Evolutionary conservation across 1,284 basidiomycete species (phyloP).

Genomic region (Ganoderma multipileum): DNA sequence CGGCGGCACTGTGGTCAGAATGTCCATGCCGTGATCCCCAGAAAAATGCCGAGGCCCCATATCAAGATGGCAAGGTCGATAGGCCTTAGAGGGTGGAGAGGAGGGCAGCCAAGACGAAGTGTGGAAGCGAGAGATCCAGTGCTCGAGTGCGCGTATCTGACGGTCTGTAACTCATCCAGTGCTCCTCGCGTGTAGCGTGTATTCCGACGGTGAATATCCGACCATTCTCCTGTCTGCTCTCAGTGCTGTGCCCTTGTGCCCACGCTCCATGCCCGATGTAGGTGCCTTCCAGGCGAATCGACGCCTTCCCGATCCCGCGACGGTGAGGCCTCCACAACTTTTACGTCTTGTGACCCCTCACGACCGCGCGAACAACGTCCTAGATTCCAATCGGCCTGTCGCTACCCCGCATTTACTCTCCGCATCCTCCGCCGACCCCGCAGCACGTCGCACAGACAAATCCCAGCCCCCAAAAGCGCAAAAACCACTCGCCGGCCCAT

Average conservation of each 20-base stretch:
- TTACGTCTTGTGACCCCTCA: background rate
- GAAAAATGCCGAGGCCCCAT: background rate
- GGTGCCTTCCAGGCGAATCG: slow-evolving; percentile 8
- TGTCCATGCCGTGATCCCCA: slow-evolving; percentile 49
- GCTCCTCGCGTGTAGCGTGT: slow-evolving; percentile 21
- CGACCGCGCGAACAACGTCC: background rate
- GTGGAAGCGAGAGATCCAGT: background rate
- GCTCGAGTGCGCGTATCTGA: slow-evolving; percentile 1
- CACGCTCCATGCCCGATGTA: slow-evolving; percentile 8
- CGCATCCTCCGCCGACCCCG: background rate
- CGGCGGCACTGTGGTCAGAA: slow-evolving; percentile 69
- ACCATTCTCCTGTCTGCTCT: slow-evolving; percentile 26
- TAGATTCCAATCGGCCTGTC: background rate
- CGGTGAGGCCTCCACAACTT: background rate
- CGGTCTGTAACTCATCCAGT: background rate
- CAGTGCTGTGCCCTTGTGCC: slow-evolving; percentile 20
- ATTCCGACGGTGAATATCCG: slow-evolving; percentile 32
- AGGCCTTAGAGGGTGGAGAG: no score
- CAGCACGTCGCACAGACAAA: background rate
- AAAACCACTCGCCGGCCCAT: slow-evolving; percentile 13
- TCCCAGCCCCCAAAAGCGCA: background rate
- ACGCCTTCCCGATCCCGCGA: background rate
- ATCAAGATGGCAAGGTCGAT: no score
- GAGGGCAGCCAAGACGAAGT: background rate
- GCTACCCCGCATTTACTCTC: background rate